phyloP scores from a whole-genome alignment of 2,329 filamentous ascomycete genomes.

The Nakataea oryzae region DNA sequence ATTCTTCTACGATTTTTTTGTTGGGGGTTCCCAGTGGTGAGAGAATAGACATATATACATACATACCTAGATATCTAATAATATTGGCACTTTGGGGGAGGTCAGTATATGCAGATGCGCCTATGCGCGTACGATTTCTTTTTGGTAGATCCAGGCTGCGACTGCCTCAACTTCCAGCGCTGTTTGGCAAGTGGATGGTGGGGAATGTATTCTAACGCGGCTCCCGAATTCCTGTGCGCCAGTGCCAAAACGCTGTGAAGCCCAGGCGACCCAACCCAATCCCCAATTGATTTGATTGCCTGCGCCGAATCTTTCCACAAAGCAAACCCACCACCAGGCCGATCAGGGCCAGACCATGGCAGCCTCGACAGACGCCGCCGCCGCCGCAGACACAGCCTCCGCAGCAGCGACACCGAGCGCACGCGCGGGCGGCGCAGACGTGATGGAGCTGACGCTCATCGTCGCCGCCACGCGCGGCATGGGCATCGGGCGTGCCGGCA shows the following conservation, averaged over 20 bases:
- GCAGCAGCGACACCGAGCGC: background rate
- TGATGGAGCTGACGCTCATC: slow-evolving; percentile 69
- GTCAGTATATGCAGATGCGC: background rate
- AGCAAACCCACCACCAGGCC: background rate
- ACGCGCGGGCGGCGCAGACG: slow-evolving; percentile 10
- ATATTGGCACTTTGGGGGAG: background rate
- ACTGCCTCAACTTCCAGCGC: no score
- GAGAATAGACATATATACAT: background rate
- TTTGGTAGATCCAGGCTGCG: no score
- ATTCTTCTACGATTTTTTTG: background rate
- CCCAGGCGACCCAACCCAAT: no score
- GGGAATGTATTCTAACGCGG: no score
- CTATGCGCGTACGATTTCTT: no score
- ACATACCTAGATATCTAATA: background rate
- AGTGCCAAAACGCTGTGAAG: no score
- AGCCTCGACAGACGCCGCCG: background rate
- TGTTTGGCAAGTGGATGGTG: no score
- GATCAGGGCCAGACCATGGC: background rate
- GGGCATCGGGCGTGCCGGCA: slow-evolving; percentile 74
- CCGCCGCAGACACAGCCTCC: background rate
- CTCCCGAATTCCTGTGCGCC: no score
- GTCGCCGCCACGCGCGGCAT: slow-evolving; percentile 85
- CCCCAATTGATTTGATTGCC: background rate
- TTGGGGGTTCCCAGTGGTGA: background rate
- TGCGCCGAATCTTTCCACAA: background rate